These are phyloP conservation scores for Margaritispora aquatica DNA, from an alignment of 495 filamentous ascomycete genomes.

Conservation along the genomic window DNA sequence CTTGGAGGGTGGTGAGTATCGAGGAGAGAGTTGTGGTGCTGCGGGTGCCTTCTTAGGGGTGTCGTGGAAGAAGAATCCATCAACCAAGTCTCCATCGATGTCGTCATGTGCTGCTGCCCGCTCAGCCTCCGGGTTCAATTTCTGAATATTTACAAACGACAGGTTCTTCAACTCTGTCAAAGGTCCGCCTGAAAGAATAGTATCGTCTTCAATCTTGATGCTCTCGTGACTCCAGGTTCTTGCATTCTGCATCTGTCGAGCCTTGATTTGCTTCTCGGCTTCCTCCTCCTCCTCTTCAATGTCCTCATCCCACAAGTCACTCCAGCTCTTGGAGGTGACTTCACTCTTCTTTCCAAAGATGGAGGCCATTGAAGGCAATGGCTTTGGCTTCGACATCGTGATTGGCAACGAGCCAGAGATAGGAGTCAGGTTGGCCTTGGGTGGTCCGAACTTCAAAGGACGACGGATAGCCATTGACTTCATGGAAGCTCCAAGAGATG, in stretches of 20 bases:
- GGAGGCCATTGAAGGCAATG: constrained; percentile 60
- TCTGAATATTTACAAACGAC: constrained; percentile 42
- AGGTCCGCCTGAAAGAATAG: constrained; percentile 33
- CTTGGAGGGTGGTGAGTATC: constrained; percentile 45
- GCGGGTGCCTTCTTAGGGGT: constrained; percentile 32
- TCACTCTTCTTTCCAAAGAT: constrained; percentile 72
- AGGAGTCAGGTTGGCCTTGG: constrained; percentile 45
- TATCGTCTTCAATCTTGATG: constrained; percentile 28
- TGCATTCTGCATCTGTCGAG: constrained; percentile 67
- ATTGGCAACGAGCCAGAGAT: constrained; percentile 77
- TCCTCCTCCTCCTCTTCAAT: constrained; percentile 58
- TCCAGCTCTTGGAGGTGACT: constrained; percentile 91
- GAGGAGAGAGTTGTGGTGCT: constrained; percentile 29
- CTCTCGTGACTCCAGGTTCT: constrained; percentile 79
- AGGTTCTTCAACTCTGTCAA: constrained; percentile 42
- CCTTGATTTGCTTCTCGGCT: constrained; percentile 50
- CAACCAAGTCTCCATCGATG: constrained; percentile 51
- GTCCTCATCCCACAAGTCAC: constrained; percentile 93
- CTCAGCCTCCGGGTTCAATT: constrained; percentile 30
- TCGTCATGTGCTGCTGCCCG: constrained; percentile 33
- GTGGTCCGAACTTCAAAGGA: constrained; percentile 29
- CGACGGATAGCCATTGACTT: constrained; percentile 46
- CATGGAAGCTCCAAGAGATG: constrained; percentile 62
- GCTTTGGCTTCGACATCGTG: constrained; percentile 54
- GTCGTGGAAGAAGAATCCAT: constrained; percentile 67